Evolutionary conservation across 176 grass and related monocot species (phyloP), one percentile per base, ranked within the genome.

Genomic region (Oryza meyeriana): DNA sequence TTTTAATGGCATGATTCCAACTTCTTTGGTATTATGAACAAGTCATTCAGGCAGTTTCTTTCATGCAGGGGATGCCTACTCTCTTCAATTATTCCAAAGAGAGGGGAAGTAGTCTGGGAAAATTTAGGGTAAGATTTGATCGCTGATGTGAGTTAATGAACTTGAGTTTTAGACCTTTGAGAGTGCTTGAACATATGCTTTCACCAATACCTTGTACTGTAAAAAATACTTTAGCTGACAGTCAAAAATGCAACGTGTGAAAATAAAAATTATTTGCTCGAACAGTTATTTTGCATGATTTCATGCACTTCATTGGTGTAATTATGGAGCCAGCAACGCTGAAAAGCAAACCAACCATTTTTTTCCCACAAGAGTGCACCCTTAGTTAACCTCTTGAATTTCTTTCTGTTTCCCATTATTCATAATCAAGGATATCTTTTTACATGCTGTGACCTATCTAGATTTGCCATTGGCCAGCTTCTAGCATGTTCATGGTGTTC

Each of bases 81-180:
- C 64, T 61, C 64, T 40, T 77, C 65, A 76, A 77, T 22, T 44
- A 77, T 20, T 77, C 41, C 17, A 13, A 76, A 65, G 79, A 85
- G 20, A 71, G 64, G 40, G 6, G 42, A 29, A 44, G 27, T 57
- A 45, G 34, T 29, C 45, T 78, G n/a, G 27, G 27, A 66, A 42
- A 85, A 85, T 34, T 85, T 66, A 66, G 57, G 42, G 77, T 41
- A n/a, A 77, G 17, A 42, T 81, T 72, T 44, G 11, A 66, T 77
- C 17, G 9, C 27, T 59, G 27, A 64, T 47, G 82, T 85, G 55
- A 89, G 83, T 62, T 81, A 75, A 63, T 20, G 16, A 25, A 27
- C 31, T 63, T 40, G 22, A 79, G 61, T 65, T 86, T 64, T 74
- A 66, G 39, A 77, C 44, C 14, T 59, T 81, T 77, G 22, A 44